Percentiles rank a stretch among this genome's conserved stretches.
These are phyloP conservation scores for Phytopythium delawarense DNA, from an alignment of 352 stramenopile species.

Conservation along the genomic window DNA sequence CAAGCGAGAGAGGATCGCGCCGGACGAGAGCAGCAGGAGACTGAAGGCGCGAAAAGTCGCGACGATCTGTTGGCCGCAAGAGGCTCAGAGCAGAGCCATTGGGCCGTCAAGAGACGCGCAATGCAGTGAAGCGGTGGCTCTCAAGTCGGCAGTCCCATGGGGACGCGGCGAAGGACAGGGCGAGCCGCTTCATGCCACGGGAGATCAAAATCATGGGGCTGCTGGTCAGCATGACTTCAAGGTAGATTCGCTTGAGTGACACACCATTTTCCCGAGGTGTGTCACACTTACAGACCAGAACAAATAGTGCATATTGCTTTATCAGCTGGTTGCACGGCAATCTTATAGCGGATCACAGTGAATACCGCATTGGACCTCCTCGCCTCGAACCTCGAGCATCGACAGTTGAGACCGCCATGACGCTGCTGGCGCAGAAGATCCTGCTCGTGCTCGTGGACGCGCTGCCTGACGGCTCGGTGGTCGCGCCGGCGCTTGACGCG, in stretches of 20 bases:
- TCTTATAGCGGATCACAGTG: no score
- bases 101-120: no score
- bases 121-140: no score
- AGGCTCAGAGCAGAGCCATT: no score
- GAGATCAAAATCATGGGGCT: no score
- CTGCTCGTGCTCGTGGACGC: slow-evolving; percentile 48
- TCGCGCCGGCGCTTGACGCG: slow-evolving; percentile 41
- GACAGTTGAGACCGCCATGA: slow-evolving; percentile 14
- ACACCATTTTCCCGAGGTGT: not conserved
- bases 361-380: not conserved
- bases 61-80: not conserved
- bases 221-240: not conserved
- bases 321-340: no score
- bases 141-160: no score
- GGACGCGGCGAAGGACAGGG: no score
- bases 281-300: not conserved
- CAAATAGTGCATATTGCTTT: not conserved
- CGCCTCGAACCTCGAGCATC: not conserved
- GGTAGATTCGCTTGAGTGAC: not conserved
- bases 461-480: slow-evolving; percentile 14
- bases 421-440: slow-evolving; percentile 44
- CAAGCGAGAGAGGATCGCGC: no score
- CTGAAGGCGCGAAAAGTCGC: not conserved
- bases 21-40: no score
- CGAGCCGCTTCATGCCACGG: no score